phyloP scores from a whole-genome alignment of 177 flowering plant species.

The Vitis hybrid region DNA sequence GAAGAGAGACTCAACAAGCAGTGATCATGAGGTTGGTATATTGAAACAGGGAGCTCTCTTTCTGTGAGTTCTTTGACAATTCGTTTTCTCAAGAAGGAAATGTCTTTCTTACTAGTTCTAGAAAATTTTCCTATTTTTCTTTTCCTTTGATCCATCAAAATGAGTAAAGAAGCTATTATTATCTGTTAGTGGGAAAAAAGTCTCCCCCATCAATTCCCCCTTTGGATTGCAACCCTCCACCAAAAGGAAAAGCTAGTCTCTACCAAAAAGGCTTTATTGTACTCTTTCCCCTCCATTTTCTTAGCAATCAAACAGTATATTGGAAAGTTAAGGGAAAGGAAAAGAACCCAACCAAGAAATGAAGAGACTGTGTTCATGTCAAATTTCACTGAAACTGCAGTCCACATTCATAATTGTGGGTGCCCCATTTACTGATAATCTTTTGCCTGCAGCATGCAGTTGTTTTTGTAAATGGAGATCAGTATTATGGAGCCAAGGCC shows the following conservation, averaged over 20 bases:
- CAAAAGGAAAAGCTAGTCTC: not conserved
- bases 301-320: slow-evolving; percentile 9
- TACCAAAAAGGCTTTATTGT: not conserved
- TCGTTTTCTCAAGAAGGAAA: no score
- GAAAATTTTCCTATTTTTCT: not conserved
- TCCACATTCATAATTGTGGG: not conserved
- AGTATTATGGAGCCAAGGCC: slow-evolving; percentile 93
- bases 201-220: no score
- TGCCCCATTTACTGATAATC: not conserved
- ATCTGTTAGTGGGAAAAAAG: no score
- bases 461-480: slow-evolving; percentile 77
- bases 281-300: slow-evolving; percentile 5
- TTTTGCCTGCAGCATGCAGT: slow-evolving; percentile 80
- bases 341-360: not conserved
- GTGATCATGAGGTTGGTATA: slow-evolving; percentile 57
- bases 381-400: not conserved
- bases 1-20: slow-evolving; percentile 50
- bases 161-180: no score
- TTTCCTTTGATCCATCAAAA: not conserved
- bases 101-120: no score
- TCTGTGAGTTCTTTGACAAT: no score
- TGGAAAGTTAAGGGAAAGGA: not conserved
- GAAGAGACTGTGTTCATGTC: not conserved
- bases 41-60: not conserved
- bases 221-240: not conserved